These are phyloP conservation scores for Polygonum aviculare DNA, from an alignment of 148 eudicot species.

Conservation along the genomic window DNA sequence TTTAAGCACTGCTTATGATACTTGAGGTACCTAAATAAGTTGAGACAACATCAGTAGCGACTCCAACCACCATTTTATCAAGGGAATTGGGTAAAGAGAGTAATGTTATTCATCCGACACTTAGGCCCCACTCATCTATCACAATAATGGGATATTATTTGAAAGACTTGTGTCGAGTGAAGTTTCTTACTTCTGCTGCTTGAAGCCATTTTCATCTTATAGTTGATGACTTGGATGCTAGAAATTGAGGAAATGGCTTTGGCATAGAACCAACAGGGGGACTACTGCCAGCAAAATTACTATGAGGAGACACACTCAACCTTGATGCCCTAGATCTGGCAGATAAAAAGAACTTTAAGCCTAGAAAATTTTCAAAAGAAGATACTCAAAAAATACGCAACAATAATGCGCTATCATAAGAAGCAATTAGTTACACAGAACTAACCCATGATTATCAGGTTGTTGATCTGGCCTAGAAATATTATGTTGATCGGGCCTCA, in stretches of 20 bases:
- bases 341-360: neutral
- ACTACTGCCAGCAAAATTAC: constrained; percentile 46
- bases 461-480: too few species aligned
- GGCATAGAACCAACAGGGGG: constrained; percentile 91
- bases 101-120: neutral
- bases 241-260: constrained; percentile 77
- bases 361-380: neutral
- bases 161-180: neutral
- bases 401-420: neutral
- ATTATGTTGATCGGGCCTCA: too few species aligned
- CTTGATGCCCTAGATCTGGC: constrained; percentile 66
- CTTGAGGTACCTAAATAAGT: constrained; percentile 61
- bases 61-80: neutral
- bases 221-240: constrained; percentile 96
- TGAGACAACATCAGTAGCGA: constrained; percentile 10
- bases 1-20: constrained; percentile 69
- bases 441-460: constrained; percentile 80
- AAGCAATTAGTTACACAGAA: constrained; percentile 7
- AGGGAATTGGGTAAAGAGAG: neutral
- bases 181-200: constrained; percentile 70
- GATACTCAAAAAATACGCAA: neutral
- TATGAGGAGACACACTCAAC: constrained; percentile 73
- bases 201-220: constrained; percentile 90
- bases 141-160: neutral
- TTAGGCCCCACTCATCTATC: neutral